Percentiles rank a stretch among this genome's conserved stretches.
Conservation (phyloP, 768 basidiomycete genomes). For the Rhizopogon vesiculosus region DNA sequence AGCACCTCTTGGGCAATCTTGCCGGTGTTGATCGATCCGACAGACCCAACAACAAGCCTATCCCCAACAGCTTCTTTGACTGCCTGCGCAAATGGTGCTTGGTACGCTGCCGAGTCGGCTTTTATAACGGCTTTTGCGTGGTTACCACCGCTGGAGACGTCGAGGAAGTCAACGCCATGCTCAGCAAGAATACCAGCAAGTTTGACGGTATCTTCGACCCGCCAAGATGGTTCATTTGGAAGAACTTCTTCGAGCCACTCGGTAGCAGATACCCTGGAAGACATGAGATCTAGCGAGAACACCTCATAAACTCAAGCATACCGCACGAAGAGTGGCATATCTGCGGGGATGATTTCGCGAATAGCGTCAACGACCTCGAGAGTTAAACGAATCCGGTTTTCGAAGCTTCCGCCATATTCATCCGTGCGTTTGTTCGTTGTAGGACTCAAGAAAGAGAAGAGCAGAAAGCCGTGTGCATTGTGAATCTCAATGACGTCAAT, state of each 20-base stretch:
- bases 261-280: conserved; percentile 55
- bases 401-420: conserved; percentile 66
- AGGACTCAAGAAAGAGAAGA: conserved; percentile 13
- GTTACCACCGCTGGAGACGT: conserved; percentile 66
- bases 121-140: conserved; percentile 31
- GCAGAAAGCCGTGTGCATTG: too few species aligned
- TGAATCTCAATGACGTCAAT: too few species aligned
- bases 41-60: conserved; percentile 27
- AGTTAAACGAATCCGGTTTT: conserved; percentile 60
- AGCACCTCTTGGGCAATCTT: conserved; percentile 40
- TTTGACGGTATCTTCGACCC: conserved; percentile 59
- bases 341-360: conserved; percentile 50
- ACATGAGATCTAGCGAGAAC: neutral
- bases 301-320: conserved; percentile 11
- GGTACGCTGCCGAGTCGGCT: conserved; percentile 33
- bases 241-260: conserved; percentile 66
- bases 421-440: conserved; percentile 59
- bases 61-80: conserved; percentile 45
- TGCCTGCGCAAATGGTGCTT: conserved; percentile 53
- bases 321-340: conserved; percentile 73
- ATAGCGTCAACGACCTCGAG: conserved; percentile 63
- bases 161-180: conserved; percentile 50
- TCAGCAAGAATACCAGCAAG: conserved; percentile 44
- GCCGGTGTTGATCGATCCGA: conserved; percentile 28
- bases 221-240: conserved; percentile 63